Base-by-base conservation (phyloP, 192 early-diverging fungal genomes). In the Coemansia sp. region DNA sequence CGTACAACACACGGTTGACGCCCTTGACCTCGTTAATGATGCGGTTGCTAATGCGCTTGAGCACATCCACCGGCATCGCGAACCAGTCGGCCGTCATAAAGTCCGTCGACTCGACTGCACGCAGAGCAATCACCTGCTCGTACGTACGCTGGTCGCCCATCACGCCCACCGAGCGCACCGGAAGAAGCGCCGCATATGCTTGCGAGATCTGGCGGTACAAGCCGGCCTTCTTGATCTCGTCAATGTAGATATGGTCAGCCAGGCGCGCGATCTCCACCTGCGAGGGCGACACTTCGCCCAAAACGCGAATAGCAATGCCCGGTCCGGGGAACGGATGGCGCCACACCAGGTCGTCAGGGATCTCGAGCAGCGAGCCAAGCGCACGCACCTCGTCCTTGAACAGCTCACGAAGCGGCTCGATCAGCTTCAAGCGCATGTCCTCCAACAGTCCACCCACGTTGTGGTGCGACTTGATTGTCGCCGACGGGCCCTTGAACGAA, bases 81-180 rank as follows among this genome's bases (percentile, higher is more conserved):
- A 88, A 96, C 88, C 88, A 90, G 76, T 99, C 97, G 22, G 97
- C 97, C 49, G 97, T 97, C 97, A 99, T 99, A 66, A 96, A 99
- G 79, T 99, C 93, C 55, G 86, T 92, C 59, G 94, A 91, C 69
- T 97, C 94, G 49, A 99, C 95, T 19, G 95, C 95, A 62, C 97
- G 90, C 68, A 99, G 86, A 29, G 91, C 91, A 88, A 99, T 97
- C 63, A 95, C 92, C 83, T 99, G 95, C 84, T 99, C 97, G 66
- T 99, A 99, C 5, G 97, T 99, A 59, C 97, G 89, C 85, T 92
- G 89, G 81, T 99, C 97, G 62, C 97, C 97, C 97, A 97, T 99
- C 59, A 99, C 97, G 55, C 97, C 97, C 25, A 99, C 97, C 48
- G 94, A 92, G 75, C 92, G 90, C 41, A 99, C 88, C 9, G 95